Base-by-base conservation (phyloP, 2,329 filamentous ascomycete genomes). In the Periconia sp. region DNA sequence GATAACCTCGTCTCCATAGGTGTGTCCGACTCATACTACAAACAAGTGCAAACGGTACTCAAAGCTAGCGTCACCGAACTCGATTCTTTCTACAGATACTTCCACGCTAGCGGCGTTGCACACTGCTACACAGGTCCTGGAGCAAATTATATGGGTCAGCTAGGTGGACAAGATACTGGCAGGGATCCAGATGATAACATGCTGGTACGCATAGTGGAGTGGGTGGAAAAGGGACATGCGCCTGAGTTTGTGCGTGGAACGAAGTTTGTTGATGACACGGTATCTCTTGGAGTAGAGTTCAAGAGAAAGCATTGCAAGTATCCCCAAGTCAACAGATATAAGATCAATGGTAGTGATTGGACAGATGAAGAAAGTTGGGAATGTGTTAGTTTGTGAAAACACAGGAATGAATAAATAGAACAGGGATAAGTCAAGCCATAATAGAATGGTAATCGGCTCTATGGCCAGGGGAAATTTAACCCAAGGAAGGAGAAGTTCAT, bases 291-390 rank as follows among this genome's bases (percentile, higher is more conserved):
- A 0, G 63, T 80, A 1, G 48, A 72, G 32, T 73, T 73, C 34
- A 72, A 73, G 53, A 67, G 78, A 24, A 71, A 71, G 4, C 56
- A 81, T 38, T 82, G 79, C 54, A 63, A 68, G 58, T 58, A 45
- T 29, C 55, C 55, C 2, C 19, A 23, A 4, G 34, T 34, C 24
- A 60, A 60, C 36, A 23, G 39, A 9, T 57, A 56, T 28, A 36
- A 24, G 12, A 51, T 52, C 13, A 37, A 10, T 9, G 56, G 56
- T 3, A n/a, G n/a, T n/a, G 42, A 61, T 33, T 37, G 37, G 13
- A 52, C 18, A 16, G 44, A 56, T 22, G 31, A 46, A 13, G 43
- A 44, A 12, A 42, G 44, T 11, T 57, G 53, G 56, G 30, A 40
- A 29, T 56, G 50, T 32, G 39, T 48, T n/a, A n/a, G n/a, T n/a